Conservation (phyloP, 169 alveolate genomes). For the Cystoisospora suis region DNA sequence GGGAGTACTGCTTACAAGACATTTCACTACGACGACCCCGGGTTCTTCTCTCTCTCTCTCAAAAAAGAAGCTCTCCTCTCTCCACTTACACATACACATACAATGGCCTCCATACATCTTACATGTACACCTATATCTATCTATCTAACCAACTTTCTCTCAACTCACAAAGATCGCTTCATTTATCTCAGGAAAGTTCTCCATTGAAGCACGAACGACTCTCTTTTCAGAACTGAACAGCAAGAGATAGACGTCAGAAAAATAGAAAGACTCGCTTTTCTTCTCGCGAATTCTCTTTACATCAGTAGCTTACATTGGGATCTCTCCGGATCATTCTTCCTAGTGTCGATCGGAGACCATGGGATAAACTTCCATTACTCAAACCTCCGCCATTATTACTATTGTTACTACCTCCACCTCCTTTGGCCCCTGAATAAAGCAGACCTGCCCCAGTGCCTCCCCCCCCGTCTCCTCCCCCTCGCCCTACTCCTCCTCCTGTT, state of each 20-base stretch:
- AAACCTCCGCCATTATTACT: neutral
- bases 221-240: neutral
- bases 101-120: neutral
- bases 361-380: neutral
- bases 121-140: neutral
- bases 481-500: neutral
- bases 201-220: neutral
- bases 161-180: neutral
- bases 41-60: too few relatives aligned
- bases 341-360: neutral
- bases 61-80: too few relatives aligned
- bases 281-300: neutral
- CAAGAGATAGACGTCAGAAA: neutral
- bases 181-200: neutral
- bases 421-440: neutral
- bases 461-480: neutral
- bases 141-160: neutral
- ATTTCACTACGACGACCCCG: too few relatives aligned
- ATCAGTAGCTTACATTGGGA: neutral
- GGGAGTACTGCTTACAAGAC: too few relatives aligned
- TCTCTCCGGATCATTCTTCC: conserved; percentile 17
- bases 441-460: conserved; percentile 1
- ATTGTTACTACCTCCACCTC: neutral
- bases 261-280: neutral
- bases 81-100: neutral